Evolutionary conservation across 768 basidiomycete species (phyloP).

Genomic region (Podaxis rugospora): DNA sequence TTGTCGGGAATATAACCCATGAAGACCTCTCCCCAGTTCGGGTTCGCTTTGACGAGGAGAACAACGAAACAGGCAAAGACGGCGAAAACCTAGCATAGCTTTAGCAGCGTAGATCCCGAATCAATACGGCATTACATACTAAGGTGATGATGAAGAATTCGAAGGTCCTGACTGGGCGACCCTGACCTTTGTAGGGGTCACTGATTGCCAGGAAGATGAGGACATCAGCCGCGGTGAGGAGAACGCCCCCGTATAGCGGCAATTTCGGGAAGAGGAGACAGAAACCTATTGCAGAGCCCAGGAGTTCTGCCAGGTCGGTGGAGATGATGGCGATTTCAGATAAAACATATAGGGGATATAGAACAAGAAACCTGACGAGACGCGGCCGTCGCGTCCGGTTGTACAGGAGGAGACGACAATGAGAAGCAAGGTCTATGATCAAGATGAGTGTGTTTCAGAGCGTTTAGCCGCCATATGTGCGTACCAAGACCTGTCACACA

Average conservation of each 20-base stretch:
- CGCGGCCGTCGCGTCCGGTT: slow-evolving; percentile 45
- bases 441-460: background rate
- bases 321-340: slow-evolving; percentile 59
- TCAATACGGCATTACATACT: slow-evolving; percentile 34
- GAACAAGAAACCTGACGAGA: slow-evolving; percentile 39
- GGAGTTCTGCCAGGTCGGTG: slow-evolving; percentile 68
- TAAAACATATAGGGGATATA: slow-evolving; percentile 53
- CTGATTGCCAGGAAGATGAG: slow-evolving; percentile 55
- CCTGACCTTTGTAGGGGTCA: slow-evolving; percentile 50
- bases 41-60: slow-evolving; percentile 57
- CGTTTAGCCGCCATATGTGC: background rate
- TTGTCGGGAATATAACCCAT: slow-evolving; percentile 63
- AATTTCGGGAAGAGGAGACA: slow-evolving; percentile 56
- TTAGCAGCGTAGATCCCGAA: slow-evolving; percentile 13
- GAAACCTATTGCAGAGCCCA: slow-evolving; percentile 69
- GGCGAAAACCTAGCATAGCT: slow-evolving; percentile 38
- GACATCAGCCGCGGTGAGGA: slow-evolving; percentile 56
- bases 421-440: slow-evolving; percentile 49
- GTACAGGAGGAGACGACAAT: slow-evolving; percentile 52
- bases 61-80: slow-evolving; percentile 67
- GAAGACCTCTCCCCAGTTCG: slow-evolving; percentile 65
- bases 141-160: slow-evolving; percentile 50
- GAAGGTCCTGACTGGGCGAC: slow-evolving; percentile 53
- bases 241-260: slow-evolving; percentile 52
- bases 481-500: slow-evolving; percentile 62